Percentiles rank a stretch among this genome's conserved stretches.
These are phyloP conservation scores for Paragyromitra xinjiangensis DNA, from an alignment of 495 filamentous ascomycete species.

Conservation along the genomic window DNA sequence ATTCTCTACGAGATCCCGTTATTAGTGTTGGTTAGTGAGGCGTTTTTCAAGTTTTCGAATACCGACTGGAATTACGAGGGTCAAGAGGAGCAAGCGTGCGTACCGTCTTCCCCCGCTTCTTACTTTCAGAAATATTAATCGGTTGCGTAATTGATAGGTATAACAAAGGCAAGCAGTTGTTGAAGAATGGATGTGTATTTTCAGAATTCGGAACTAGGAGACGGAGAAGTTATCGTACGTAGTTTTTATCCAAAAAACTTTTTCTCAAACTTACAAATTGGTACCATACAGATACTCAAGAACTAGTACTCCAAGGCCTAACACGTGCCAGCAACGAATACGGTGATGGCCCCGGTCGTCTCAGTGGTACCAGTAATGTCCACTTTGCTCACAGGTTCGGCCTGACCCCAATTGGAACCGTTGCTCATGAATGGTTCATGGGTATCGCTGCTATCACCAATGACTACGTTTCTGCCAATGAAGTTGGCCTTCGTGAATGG, in stretches of 20 bases:
- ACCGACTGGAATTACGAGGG: constrained; percentile 84
- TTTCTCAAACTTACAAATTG: constrained; percentile 13
- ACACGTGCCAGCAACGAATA: constrained; percentile 75
- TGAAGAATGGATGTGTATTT: constrained; percentile 83
- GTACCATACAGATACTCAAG: constrained; percentile 68
- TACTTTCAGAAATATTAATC: not conserved
- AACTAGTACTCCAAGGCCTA: constrained; percentile 85
- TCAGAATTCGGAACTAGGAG: constrained; percentile 94
- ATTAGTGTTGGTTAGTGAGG: constrained; percentile 88
- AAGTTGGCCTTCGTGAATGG: constrained; percentile 85
- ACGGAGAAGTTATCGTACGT: constrained; percentile 81
- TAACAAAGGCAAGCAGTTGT: constrained; percentile 76
- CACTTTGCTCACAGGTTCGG: constrained; percentile 75
- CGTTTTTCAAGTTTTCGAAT: constrained; percentile 95
- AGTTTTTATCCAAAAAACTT: not conserved
- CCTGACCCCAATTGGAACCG: constrained; percentile 84
- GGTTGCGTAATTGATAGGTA: constrained; percentile 50
- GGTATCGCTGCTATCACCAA: constrained; percentile 89
- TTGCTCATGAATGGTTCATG: constrained; percentile 99
- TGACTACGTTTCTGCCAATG: constrained; percentile 83
- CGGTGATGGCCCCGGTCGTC: constrained; percentile 68
- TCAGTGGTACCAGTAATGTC: constrained; percentile 93
- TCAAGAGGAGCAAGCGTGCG: constrained; percentile 82
- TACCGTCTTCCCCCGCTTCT: not conserved
- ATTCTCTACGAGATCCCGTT: constrained; percentile 98